A percentile compares a stretch with the other conserved stretches of the same genome.
Evolutionary conservation across 331 rosid genomes (phyloP).

Genomic region (Acacia pycnantha): DNA sequence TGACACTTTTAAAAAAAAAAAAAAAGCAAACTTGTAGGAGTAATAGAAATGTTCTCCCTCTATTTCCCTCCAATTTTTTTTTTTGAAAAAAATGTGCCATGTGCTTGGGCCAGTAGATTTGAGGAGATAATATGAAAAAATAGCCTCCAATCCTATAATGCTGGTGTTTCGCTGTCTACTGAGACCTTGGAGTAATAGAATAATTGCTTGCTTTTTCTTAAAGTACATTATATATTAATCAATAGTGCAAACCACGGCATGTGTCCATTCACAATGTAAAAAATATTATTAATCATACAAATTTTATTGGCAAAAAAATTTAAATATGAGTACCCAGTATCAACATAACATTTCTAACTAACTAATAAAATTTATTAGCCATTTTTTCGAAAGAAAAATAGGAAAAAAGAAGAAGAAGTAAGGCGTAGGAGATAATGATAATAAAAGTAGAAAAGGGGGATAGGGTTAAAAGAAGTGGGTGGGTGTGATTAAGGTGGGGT

Average conservation of each 20-base stretch:
- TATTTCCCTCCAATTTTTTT: neutral
- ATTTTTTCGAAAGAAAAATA: too few relatives aligned
- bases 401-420: too few relatives aligned
- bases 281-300: neutral
- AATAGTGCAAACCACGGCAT: too few relatives aligned
- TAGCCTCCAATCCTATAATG: neutral
- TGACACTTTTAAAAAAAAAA: neutral
- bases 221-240: neutral
- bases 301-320: too few relatives aligned
- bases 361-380: too few relatives aligned
- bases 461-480: neutral
- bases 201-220: neutral
- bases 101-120: neutral
- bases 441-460: too few relatives aligned
- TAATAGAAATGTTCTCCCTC: too few relatives aligned
- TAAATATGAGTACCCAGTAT: too few relatives aligned
- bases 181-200: neutral
- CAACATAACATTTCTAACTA: too few relatives aligned
- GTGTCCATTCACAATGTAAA: neutral
- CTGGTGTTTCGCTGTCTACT: too few relatives aligned
- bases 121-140: neutral
- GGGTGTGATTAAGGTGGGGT: neutral
- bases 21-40: neutral
- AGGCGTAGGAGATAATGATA: too few relatives aligned
- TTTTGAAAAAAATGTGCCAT: neutral